These are phyloP conservation scores for Tagetes erecta DNA, from an alignment of 129 eudicot genomes.

Conservation along the genomic window DNA sequence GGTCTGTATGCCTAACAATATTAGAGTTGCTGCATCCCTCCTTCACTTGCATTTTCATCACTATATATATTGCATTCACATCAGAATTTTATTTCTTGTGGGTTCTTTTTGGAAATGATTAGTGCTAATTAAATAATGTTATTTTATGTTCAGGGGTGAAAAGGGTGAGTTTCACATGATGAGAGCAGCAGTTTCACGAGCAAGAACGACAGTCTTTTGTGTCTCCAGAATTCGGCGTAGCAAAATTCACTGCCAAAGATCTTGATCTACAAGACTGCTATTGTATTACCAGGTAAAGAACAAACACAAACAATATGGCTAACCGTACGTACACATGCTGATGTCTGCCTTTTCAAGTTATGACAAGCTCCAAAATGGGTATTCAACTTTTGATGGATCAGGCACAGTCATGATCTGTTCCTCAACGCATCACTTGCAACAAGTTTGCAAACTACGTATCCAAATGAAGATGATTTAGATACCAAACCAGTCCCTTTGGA, in stretches of 20 bases:
- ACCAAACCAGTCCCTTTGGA: constrained; percentile 60
- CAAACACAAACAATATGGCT: too few relatives aligned
- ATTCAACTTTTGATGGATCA: constrained; percentile 53
- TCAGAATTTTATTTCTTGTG: neutral
- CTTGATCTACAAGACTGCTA: constrained; percentile 57
- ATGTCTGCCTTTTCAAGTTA: neutral
- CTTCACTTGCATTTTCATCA: constrained; percentile 76
- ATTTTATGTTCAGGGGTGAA: constrained; percentile 53
- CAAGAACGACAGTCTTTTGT: constrained; percentile 72
- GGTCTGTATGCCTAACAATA: constrained; percentile 65
- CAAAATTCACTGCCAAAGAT: constrained; percentile 67
- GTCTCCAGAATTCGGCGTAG: constrained; percentile 50
- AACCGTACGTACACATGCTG: neutral
- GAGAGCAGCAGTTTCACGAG: constrained; percentile 50
- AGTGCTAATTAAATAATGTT: constrained; percentile 12
- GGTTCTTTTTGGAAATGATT: neutral
- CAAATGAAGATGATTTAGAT: constrained; percentile 53
- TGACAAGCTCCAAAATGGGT: constrained; percentile 21
- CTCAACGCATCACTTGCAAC: constrained; percentile 51
- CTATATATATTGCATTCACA: constrained; percentile 56
- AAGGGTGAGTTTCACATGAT: constrained; percentile 67
- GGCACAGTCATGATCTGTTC: constrained; percentile 55
- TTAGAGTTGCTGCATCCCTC: constrained; percentile 75
- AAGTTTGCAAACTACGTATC: constrained; percentile 52
- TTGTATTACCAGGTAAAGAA: too few relatives aligned